Base-by-base conservation (phyloP, 805 yeast genomes). In the Saccharomycopsis sp. region DNA sequence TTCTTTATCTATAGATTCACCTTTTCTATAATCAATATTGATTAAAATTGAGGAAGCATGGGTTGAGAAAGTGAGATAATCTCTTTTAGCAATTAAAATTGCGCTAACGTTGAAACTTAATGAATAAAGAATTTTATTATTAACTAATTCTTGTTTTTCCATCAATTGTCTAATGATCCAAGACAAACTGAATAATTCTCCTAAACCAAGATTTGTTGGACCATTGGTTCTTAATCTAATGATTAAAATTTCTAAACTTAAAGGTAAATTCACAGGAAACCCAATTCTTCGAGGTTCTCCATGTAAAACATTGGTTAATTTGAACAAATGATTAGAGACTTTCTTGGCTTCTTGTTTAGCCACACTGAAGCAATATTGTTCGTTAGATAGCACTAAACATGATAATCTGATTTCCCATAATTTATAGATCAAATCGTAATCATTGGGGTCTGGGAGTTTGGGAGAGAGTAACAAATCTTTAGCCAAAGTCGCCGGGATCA, bases 331-430 rank as follows among this genome's bases (percentile, higher is more conserved):
- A 5, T 31, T 37, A 14, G 54, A 49, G 4, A 54, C 34, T 21
- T 49, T 47, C 14, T 47, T 49, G 14, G 55, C 38, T 30, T 55
- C 59, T 20, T 52, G 52, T 38, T 53, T 56, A 3, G 58, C 56
- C 0, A 52, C 23, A 13, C 33, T 38, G 12, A 29, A 17, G 15
- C 46, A 43, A 10, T 47, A 33, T 3, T 50, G 34, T 31, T 55
- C 57, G 25, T 45, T 49, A 1, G 53, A 45, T 21, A 54, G 45
- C 1, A 53, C 19, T 15, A 55, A 36, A 1, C 46, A 21, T 1
- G 46, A 36, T 2, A 55, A 47, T 19, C 55, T 48, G 4, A 52
- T 33, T 34, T 52, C 58, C 59, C 59, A 55, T 2, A 53, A 30
- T 28, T 33, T 23, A 14, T 42, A 45, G 17, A 45, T 37, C 29